Conservation (phyloP, 192 early-diverging fungal genomes). For the Geosiphon pyriformis region DNA sequence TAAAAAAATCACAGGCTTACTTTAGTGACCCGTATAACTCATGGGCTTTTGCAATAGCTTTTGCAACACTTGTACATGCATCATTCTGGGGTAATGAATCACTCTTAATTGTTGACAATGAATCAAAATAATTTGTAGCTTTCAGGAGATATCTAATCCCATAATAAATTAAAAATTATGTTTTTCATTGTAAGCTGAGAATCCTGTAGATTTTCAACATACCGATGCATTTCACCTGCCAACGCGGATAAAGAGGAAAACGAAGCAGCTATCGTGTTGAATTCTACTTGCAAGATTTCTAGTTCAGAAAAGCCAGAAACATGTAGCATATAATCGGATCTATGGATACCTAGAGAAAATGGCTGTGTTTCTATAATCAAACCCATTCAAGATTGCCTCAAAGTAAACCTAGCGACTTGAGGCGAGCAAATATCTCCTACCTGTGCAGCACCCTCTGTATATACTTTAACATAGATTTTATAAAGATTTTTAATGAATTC, state of each 20-base stretch:
- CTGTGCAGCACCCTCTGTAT: constrained; percentile 53
- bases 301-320: constrained; percentile 43
- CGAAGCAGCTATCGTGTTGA: constrained; percentile 93
- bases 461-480: constrained; percentile 66
- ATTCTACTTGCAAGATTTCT: constrained; percentile 85
- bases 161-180: not conserved
- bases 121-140: constrained; percentile 39
- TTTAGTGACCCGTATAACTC: constrained; percentile 53
- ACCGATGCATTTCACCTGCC: constrained; percentile 76
- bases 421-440: no score
- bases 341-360: constrained; percentile 77
- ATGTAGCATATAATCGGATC: constrained; percentile 91
- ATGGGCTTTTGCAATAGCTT: constrained; percentile 69
- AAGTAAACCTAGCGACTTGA: no score
- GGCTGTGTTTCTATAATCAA: constrained; percentile 30
- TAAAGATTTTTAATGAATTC: constrained; percentile 77
- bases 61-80: constrained; percentile 63
- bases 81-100: constrained; percentile 60
- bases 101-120: constrained; percentile 27
- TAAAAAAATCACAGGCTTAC: constrained; percentile 29
- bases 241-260: constrained; percentile 79
- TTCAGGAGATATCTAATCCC: constrained; percentile 42
- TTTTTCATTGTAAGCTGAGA: not conserved
- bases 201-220: constrained; percentile 10
- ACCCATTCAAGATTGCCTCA: no score